Evolutionary conservation across 208 protist genomes (phyloP), one percentile per base, ranked within the genome.

Genomic region (Trypanosoma scelopori): DNA sequence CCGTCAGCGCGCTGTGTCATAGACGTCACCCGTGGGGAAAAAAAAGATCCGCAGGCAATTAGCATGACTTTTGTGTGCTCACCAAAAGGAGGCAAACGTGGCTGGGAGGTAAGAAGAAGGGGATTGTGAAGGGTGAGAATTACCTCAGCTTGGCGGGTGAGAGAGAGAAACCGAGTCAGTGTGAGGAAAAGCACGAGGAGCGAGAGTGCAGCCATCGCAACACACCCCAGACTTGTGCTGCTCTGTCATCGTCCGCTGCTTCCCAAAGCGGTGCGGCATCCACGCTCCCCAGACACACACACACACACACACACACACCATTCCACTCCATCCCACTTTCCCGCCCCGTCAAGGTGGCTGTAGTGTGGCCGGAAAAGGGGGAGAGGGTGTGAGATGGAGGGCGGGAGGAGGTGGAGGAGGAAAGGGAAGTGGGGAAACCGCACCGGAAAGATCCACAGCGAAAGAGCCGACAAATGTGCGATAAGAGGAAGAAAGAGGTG

Each of bases 321-420:
- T n/a, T n/a, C n/a, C n/a, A n/a, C n/a, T n/a, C n/a, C n/a, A n/a
- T n/a, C n/a, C n/a, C n/a, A n/a, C n/a, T n/a, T n/a, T n/a, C 15
- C 15, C 32, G 2, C 43, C 47, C 35, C 45, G 32, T 37, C 62
- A 70, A 70, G 55, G 65, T 70, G 65, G 65, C 65, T 30, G 65
- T 70, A 70, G 37, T 32, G 32, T 59, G 65, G 65, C 65, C 65
- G 65, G 30, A 43, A 70, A 63, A 70, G 62, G 48, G 35, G 41
- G n/a, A n/a, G n/a, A n/a, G n/a, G n/a, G n/a, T n/a, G n/a, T n/a
- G n/a, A n/a, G n/a, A 47, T 15, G 51, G 48, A 58, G 28, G 41
- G 18, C 47, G 52, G 9, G 32, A 16, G 49, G 5, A 30, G 25
- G 25, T 30, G 28, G 25, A 53, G 5, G 5, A 4, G 13, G 28